phyloP scores from a whole-genome alignment of 495 filamentous ascomycete species.

The Entonaema liquescens region DNA sequence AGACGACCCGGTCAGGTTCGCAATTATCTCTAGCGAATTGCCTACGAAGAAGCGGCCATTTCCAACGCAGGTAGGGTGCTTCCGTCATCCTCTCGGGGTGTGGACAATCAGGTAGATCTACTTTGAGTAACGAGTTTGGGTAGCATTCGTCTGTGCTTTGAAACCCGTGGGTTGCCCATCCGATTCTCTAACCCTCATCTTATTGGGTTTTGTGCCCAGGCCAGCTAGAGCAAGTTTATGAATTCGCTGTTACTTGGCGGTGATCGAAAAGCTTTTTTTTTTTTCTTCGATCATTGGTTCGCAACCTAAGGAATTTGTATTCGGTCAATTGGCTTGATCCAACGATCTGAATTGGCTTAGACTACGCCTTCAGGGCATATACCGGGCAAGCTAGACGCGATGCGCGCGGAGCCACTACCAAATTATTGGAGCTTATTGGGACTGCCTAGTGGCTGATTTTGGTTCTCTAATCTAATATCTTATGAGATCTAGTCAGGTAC shows the following conservation, averaged over 20 bases:
- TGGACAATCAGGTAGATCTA: slow-evolving; percentile 10
- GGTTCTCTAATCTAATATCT: slow-evolving; percentile 2
- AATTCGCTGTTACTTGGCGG: background rate
- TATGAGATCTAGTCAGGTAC: slow-evolving; percentile 22
- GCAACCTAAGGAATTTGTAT: background rate
- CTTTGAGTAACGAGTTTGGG: background rate
- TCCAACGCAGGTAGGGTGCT: slow-evolving; percentile 5
- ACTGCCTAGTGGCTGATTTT: background rate
- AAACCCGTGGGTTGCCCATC: slow-evolving; percentile 11
- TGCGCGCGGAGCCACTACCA: background rate
- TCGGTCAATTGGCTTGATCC: background rate
- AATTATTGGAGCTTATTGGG: background rate
- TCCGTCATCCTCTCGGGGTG: slow-evolving; percentile 11
- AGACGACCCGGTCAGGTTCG: slow-evolving; percentile 13
- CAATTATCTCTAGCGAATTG: slow-evolving; percentile 22
- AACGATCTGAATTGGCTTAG: slow-evolving; percentile 18
- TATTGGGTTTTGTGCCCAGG: background rate
- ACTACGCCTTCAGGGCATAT: slow-evolving; percentile 4
- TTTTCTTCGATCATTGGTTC: background rate
- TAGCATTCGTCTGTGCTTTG: slow-evolving; percentile 4
- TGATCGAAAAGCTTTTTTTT: background rate
- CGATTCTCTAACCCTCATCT: background rate
- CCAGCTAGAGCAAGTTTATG: background rate
- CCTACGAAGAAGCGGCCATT: slow-evolving; percentile 10
- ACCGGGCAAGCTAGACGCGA: slow-evolving; percentile 2